Base-by-base conservation (phyloP, 225 moss, liverwort and hornwort species). In the Sphagnum tenellum region DNA sequence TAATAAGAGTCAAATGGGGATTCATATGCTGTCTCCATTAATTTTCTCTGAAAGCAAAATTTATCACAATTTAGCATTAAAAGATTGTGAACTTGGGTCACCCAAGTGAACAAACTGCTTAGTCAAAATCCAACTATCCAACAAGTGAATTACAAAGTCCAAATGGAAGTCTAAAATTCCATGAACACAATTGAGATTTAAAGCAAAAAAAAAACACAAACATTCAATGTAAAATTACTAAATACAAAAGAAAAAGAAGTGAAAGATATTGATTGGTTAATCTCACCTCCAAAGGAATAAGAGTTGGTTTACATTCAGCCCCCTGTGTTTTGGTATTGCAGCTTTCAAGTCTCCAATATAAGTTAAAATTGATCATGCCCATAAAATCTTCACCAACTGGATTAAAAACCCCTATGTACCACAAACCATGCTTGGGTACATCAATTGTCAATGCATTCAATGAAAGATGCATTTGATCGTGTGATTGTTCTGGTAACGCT, bases 1-100 rank as follows among this genome's bases (percentile, higher is more conserved):
- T 90, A 94, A 47, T 76, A 87, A 2, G 87, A 91, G 61, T 91
- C 87, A 48, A 91, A 94, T 3, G 89, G 89, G 5, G 91, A 94
- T 11, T 91, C 87, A 1, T 46, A 51, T 8, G 72, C 44, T 14
- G 83, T 85, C 60, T 81, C 76, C 29, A 67, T 65, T 59, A 94
- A 3, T 50, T 87, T 74, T 69, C 94, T 94, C 94, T 94, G 79
- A 62, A 70, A 64, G 3, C 29, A 29, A 29, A 29, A 29, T 29
- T 29, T 1, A 29, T 29, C 29, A 29, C 29, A 29, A 29, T 29
- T 29, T 29, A 29, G 29, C 0, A 29, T 29, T 29, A 29, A 29
- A 29, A 29, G 0, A 29, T 29, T 29, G 29, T 29, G 29, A 29
- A 29, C 29, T 29, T 29, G 29, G 1, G 29, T 29, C 29, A 29